Percentiles rank a stretch among this genome's conserved stretches.
Conservation (phyloP, 495 filamentous ascomycete species). For the Tuber melanosporum region DNA sequence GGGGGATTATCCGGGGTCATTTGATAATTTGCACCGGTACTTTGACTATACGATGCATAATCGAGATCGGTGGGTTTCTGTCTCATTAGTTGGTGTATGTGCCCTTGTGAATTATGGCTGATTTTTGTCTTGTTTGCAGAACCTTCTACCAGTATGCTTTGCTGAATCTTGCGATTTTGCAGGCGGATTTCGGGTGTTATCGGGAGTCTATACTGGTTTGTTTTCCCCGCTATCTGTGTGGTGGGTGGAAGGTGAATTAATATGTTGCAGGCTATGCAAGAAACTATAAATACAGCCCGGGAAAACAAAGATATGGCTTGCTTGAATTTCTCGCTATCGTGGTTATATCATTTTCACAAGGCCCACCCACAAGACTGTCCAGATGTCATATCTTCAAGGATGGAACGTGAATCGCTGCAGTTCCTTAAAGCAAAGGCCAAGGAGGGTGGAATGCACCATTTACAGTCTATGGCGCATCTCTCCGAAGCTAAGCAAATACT, state of each 20-base stretch:
- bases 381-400: slow-evolving; percentile 45
- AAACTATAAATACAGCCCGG: slow-evolving; percentile 81
- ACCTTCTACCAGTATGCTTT: slow-evolving; percentile 94
- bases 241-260: not conserved
- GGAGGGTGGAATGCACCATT: slow-evolving; percentile 78
- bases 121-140: slow-evolving; percentile 5
- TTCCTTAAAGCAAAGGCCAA: slow-evolving; percentile 85
- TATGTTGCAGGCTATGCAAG: slow-evolving; percentile 61
- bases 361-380: slow-evolving; percentile 57
- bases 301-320: slow-evolving; percentile 90
- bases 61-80: slow-evolving; percentile 53
- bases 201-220: slow-evolving; percentile 67
- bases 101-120: not conserved
- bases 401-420: slow-evolving; percentile 70
- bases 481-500: slow-evolving; percentile 79
- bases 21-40: slow-evolving; percentile 88
- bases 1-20: slow-evolving; percentile 81
- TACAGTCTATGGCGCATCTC: slow-evolving; percentile 76
- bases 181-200: slow-evolving; percentile 91
- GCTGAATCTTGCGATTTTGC: slow-evolving; percentile 86
- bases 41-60: slow-evolving; percentile 96
- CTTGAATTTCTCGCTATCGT: slow-evolving; percentile 90
- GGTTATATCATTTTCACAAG: slow-evolving; percentile 92
- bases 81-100: not conserved
- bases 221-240: not conserved